These are phyloP conservation scores for Candida sojae DNA, from an alignment of 1,139 yeast species.

Conservation along the genomic window DNA sequence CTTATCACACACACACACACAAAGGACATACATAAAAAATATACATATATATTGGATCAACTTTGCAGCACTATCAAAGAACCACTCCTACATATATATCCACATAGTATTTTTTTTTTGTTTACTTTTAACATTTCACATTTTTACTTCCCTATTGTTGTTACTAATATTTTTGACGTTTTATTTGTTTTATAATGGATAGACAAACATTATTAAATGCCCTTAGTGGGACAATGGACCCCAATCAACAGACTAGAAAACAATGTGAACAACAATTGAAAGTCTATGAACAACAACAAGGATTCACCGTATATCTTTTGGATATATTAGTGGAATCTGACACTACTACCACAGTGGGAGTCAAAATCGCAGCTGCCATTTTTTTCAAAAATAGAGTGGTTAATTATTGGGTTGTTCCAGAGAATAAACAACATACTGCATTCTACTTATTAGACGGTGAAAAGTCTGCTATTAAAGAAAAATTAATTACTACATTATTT, in stretches of 20 bases:
- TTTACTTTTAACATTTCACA: neutral
- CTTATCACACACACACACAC: neutral
- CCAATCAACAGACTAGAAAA: slow-evolving; percentile 38
- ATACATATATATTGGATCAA: neutral
- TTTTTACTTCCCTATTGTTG: no score
- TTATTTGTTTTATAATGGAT: slow-evolving; percentile 30
- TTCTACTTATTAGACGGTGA: slow-evolving; percentile 47
- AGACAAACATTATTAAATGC: slow-evolving; percentile 41
- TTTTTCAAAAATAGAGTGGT: slow-evolving; percentile 66
- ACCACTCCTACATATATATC: neutral
- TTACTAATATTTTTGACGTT: no score
- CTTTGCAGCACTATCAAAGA: neutral
- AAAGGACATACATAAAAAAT: neutral
- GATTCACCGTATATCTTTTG: slow-evolving; percentile 59
- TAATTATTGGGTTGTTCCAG: slow-evolving; percentile 56
- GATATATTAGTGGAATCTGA: slow-evolving; percentile 51
- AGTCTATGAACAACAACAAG: slow-evolving; percentile 48
- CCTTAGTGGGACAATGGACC: slow-evolving; percentile 47
- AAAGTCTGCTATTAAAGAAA: slow-evolving; percentile 52
- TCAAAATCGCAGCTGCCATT: slow-evolving; percentile 64
- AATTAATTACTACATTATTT: slow-evolving; percentile 48
- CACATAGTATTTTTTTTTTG: neutral
- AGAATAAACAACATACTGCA: slow-evolving; percentile 30
- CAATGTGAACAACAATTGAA: slow-evolving; percentile 44
- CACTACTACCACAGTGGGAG: slow-evolving; percentile 42